Base-by-base conservation (phyloP, 176 grass and related monocot genomes). In the Ensete ventricosum region DNA sequence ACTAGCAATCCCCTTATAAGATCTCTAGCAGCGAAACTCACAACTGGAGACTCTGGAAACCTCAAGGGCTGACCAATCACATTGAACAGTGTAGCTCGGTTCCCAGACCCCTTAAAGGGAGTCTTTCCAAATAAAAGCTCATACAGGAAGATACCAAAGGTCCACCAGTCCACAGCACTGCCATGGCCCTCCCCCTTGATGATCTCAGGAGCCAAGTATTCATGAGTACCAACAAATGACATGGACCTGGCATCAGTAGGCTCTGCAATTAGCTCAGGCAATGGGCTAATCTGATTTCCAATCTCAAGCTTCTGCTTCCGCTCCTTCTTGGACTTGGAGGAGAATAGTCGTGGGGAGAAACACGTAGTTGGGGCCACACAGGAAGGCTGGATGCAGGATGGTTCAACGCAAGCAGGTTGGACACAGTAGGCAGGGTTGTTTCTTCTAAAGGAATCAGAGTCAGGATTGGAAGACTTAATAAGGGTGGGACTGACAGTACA, bases 81-180 rank as follows among this genome's bases (percentile, higher is more conserved):
- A 70, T 70, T 70, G 48, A 70, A 70, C 48, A 70, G 8, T 5
- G 67, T 70, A 20, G 67, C 67, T 5, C 67, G 67, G 9, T 70
- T 70, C 8, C 67, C 67, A 51, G 67, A 70, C 34, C 67, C 67
- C 67, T 70, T 70, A 17, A 70, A 70, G 12, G 67, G 67, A 51
- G 67, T 70, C 67, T 70, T 70, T 70, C 67, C 67, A 19, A 70
- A 70, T 20, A 70, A 70, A 70, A 70, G 67, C 67, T 70, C 67
- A 70, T 70, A 70, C 9, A 70, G 43, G 67, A 70, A 70, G 19
- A 70, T 70, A 48, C 67, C 67, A 51, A 70, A 70, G 48, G 67
- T 70, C 67, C 67, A 70, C 67, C 67, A 70, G 48, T 70, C 67
- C 9, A 70, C 67, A 70, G 67, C 67, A 51, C 67, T 70, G 16